Base-by-base conservation (phyloP, 345 rosid species). In the Eucalyptus cloeziana region DNA sequence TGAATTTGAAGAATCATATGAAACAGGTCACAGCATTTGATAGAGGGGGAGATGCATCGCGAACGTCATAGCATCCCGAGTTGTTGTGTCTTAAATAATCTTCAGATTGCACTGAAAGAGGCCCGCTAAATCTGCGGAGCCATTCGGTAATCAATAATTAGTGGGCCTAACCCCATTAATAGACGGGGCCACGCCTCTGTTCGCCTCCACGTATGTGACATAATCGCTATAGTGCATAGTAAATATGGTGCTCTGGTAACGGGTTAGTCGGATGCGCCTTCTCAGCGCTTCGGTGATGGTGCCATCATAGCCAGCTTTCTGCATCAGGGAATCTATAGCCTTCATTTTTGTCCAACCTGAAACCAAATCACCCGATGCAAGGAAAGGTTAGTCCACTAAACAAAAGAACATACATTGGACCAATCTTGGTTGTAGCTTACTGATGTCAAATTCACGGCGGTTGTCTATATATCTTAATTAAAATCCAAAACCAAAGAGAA, bases 201-300 rank as follows among this genome's bases (percentile, higher is more conserved):
- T 94, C 47, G 93, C 93, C 95, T 90, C 95, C 87, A 98, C 97
- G 86, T 93, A 95, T 0, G 96, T 92, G 87, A 91, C 93, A 86
- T 98, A 98, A n/a, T 97, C 99, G 12, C 94, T 94, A 79, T 94
- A 97, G 88, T 92, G 92, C 99, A 98, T 87, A 17, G 95, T 93
- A 93, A 96, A 98, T 86, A 97, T 24, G 40, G 99, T 96, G 92
- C 99, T 98, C 93, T 96, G 98, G 92, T 98, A 98, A 44, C 99
- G 97, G n/a, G 98, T 98, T 93, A 98, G 93, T 27, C 87, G 88
- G 76, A 98, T 93, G 87, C 96, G 93, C 94, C 92, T 94, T 88
- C 96, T 94, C 50, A 97, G 92, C 13, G 92, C 86, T 81, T 98
- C 99, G 0, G 94, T 93, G 89, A 98, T 96, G 87, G 49, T 69